These are phyloP conservation scores for Neurospora sp. DNA, from an alignment of 495 filamentous ascomycete species.

Conservation along the genomic window DNA sequence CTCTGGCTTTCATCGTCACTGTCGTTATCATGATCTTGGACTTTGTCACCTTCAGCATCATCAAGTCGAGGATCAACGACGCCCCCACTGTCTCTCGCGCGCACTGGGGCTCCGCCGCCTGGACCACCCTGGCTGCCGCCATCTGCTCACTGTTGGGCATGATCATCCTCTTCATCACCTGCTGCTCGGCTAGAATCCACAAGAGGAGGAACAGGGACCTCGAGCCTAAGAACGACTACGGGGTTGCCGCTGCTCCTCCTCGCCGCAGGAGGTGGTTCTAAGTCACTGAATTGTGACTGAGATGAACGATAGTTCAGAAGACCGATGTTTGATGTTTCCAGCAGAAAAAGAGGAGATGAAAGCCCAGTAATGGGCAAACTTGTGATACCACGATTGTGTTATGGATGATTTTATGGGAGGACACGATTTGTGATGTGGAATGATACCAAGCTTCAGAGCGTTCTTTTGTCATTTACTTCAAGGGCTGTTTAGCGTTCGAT, in stretches of 20 bases:
- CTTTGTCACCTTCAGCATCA: slow-evolving; percentile 45
- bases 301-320: not conserved
- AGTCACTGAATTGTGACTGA: not conserved
- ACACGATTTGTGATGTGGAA: not conserved
- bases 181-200: slow-evolving; percentile 36
- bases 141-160: slow-evolving; percentile 42
- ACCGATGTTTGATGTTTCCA: not conserved
- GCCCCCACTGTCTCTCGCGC: slow-evolving; percentile 24
- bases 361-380: not conserved
- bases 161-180: slow-evolving; percentile 47
- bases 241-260: slow-evolving; percentile 1
- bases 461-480: not conserved
- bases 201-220: slow-evolving; percentile 3
- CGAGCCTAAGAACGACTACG: slow-evolving; percentile 8
- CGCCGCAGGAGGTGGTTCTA: slow-evolving; percentile 2
- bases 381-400: not conserved
- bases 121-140: slow-evolving; percentile 41
- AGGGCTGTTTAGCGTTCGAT: not conserved
- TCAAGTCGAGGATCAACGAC: slow-evolving; percentile 40
- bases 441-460: not conserved
- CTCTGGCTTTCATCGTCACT: slow-evolving; percentile 44
- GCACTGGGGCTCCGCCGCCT: slow-evolving; percentile 36
- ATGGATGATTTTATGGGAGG: not conserved
- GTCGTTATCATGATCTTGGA: slow-evolving; percentile 45
- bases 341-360: not conserved